phyloP scores from a whole-genome alignment of 805 yeast species.

The Wickerhamiella spandovensis region DNA sequence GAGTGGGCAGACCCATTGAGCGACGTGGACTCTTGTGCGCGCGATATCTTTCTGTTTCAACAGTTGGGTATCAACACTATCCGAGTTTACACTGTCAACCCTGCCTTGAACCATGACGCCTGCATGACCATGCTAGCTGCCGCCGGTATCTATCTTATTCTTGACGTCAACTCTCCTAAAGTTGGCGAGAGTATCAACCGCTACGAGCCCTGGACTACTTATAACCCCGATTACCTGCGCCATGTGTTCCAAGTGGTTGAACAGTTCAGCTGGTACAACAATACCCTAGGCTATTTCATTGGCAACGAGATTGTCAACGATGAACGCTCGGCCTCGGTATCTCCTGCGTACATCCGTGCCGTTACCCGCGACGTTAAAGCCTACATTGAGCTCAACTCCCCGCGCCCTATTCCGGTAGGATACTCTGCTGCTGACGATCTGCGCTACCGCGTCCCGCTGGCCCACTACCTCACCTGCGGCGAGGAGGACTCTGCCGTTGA shows the following conservation, averaged over 20 bases:
- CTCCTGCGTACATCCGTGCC: slow-evolving; percentile 70
- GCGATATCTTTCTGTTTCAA: slow-evolving; percentile 74
- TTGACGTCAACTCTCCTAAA: slow-evolving; percentile 85
- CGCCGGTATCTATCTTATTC: slow-evolving; percentile 82
- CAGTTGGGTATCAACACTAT: slow-evolving; percentile 76
- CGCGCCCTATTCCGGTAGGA: slow-evolving; percentile 74
- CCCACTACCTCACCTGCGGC: slow-evolving; percentile 69
- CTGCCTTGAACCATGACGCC: slow-evolving; percentile 66
- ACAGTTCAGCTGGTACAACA: slow-evolving; percentile 71
- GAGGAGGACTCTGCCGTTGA: slow-evolving; percentile 44
- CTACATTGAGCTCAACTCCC: slow-evolving; percentile 45
- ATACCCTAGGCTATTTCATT: slow-evolving; percentile 82
- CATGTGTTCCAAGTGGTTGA: slow-evolving; percentile 71
- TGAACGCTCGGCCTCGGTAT: slow-evolving; percentile 39
- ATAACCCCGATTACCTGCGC: slow-evolving; percentile 52
- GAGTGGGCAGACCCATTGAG: slow-evolving; percentile 58
- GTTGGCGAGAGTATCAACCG: slow-evolving; percentile 69
- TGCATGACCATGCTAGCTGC: slow-evolving; percentile 87
- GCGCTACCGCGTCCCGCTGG: slow-evolving; percentile 56
- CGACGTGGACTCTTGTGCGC: slow-evolving; percentile 54
- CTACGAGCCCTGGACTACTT: slow-evolving; percentile 88
- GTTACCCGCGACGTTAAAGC: slow-evolving; percentile 68
- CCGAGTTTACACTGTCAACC: slow-evolving; percentile 76
- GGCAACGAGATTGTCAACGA: slow-evolving; percentile 89
- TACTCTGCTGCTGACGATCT: slow-evolving; percentile 95